Evolutionary conservation across 495 filamentous ascomycete species (phyloP).

Genomic region (Antarctomyces pellizariae): DNA sequence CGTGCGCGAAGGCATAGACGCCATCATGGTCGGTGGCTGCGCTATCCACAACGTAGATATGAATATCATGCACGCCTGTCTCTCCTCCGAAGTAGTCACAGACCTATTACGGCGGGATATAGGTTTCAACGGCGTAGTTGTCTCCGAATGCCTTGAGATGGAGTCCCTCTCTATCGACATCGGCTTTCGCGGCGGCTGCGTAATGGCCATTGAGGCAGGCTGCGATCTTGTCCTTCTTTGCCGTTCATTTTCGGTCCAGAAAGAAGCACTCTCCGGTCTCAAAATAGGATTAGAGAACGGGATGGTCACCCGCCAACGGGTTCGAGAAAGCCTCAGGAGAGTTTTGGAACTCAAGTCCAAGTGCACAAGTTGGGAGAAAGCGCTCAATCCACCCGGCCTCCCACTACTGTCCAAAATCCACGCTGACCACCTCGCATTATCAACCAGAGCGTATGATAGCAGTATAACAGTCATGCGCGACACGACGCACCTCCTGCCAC

Average conservation of each 20-base stretch:
- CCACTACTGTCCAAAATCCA: slow-evolving; percentile 51
- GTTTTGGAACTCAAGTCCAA: slow-evolving; percentile 52
- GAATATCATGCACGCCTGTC: slow-evolving; percentile 78
- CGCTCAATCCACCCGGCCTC: slow-evolving; percentile 55
- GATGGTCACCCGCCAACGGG: slow-evolving; percentile 51
- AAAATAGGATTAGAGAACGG: slow-evolving; percentile 71
- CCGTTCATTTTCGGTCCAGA: slow-evolving; percentile 60
- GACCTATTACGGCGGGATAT: slow-evolving; percentile 61
- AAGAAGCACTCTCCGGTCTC: slow-evolving; percentile 66
- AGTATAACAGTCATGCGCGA: slow-evolving; percentile 77
- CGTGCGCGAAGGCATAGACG: slow-evolving; percentile 59
- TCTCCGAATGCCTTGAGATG: slow-evolving; percentile 91
- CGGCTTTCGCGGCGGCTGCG: slow-evolving; percentile 73
- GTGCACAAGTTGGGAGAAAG: slow-evolving; percentile 66
- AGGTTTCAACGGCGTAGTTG: slow-evolving; percentile 72
- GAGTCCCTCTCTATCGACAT: slow-evolving; percentile 78
- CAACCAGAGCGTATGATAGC: slow-evolving; percentile 58
- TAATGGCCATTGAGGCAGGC: slow-evolving; percentile 85
- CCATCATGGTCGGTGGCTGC: slow-evolving; percentile 83
- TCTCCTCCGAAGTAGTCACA: slow-evolving; percentile 77
- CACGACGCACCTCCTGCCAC: slow-evolving; percentile 50
- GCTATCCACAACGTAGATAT: slow-evolving; percentile 69
- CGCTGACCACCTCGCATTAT: slow-evolving; percentile 52
- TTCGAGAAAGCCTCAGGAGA: slow-evolving; percentile 47
- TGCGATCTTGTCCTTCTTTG: slow-evolving; percentile 74